These are phyloP conservation scores for Neophaeococcomyces mojaviensis DNA, from an alignment of 2,329 filamentous ascomycete genomes.

Conservation along the genomic window DNA sequence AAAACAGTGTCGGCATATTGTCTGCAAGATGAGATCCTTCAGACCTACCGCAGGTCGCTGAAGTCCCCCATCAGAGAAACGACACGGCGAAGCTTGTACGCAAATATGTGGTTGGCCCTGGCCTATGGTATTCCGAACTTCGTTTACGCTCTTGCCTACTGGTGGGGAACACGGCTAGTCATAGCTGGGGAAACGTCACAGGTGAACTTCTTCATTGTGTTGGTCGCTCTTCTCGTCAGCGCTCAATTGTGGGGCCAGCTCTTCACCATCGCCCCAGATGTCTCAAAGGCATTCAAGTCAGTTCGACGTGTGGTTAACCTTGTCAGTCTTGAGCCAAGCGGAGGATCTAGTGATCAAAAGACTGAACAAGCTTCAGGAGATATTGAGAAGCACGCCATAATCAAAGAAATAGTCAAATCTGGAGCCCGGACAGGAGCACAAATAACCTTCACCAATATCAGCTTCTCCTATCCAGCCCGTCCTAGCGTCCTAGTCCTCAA, in stretches of 20 bases:
- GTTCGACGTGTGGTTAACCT: slow-evolving; percentile 48
- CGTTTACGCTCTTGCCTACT: slow-evolving; percentile 69
- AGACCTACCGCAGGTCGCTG: slow-evolving; percentile 40
- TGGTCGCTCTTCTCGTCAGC: slow-evolving; percentile 63
- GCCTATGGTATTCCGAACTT: slow-evolving; percentile 49
- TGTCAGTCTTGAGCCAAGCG: slow-evolving; percentile 31
- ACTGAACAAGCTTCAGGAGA: too few relatives aligned
- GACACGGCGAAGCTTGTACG: slow-evolving; percentile 38
- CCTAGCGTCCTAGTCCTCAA: slow-evolving; percentile 45
- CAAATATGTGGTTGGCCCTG: slow-evolving; percentile 39
- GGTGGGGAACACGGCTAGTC: slow-evolving; percentile 70
- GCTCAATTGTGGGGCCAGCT: slow-evolving; percentile 68
- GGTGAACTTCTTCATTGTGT: slow-evolving; percentile 66
- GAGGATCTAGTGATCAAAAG: slow-evolving; percentile 24
- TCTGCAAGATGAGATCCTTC: slow-evolving; percentile 42
- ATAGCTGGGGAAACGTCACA: slow-evolving; percentile 57
- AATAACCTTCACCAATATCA: slow-evolving; percentile 51
- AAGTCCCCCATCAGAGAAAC: slow-evolving; percentile 43
- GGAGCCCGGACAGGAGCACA: slow-evolving; percentile 44
- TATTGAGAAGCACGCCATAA: slow-evolving; percentile 22
- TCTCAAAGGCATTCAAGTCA: slow-evolving; percentile 59
- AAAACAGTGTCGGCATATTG: slow-evolving; percentile 45
- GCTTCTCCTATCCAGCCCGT: slow-evolving; percentile 59
- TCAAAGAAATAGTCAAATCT: slow-evolving; percentile 29
- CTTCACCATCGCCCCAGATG: slow-evolving; percentile 66